phyloP scores from a whole-genome alignment of 495 filamentous ascomycete species.

The Hyaloscypha finlandica region DNA sequence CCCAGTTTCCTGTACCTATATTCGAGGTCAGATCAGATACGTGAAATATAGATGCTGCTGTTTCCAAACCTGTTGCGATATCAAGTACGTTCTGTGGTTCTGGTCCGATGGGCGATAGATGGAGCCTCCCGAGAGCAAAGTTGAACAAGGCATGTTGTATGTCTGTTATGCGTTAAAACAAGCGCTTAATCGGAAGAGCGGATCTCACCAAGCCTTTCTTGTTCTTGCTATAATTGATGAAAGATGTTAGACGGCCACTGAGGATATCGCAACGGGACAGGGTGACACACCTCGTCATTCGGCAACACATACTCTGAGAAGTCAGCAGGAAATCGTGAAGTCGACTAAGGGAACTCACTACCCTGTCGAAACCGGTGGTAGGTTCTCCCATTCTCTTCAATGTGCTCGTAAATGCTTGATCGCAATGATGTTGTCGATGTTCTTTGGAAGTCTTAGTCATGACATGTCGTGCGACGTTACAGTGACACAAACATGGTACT shows the following conservation, averaged over 20 bases:
- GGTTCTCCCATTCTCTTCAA: conserved; percentile 5
- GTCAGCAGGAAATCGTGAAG: neutral
- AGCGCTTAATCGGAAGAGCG: neutral
- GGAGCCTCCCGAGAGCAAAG: conserved; percentile 42
- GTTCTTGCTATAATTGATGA: conserved; percentile 11
- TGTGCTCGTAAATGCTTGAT: conserved; percentile 2
- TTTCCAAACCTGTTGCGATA: conserved; percentile 4
- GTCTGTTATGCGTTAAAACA: conserved; percentile 35
- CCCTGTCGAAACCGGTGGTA: conserved; percentile 3
- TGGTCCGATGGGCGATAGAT: conserved; percentile 42
- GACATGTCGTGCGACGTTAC: neutral
- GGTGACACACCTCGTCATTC: conserved; percentile 38
- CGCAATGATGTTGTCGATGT: neutral
- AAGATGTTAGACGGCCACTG: neutral
- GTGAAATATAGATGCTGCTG: neutral
- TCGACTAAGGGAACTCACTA: neutral
- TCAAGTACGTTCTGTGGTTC: conserved; percentile 25
- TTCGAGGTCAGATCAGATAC: neutral
- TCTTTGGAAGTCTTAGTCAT: neutral
- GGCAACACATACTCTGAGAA: conserved; percentile 40
- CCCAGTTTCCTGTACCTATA: conserved; percentile 13
- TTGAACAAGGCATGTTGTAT: conserved; percentile 49
- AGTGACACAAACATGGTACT: neutral
- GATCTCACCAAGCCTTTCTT: conserved; percentile 13
- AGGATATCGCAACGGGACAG: neutral